A percentile compares a stretch with the other conserved stretches of the same genome.
phyloP scores from a whole-genome alignment of 1,284 basidiomycete genomes.

The Sanghuangporus weigelae region DNA sequence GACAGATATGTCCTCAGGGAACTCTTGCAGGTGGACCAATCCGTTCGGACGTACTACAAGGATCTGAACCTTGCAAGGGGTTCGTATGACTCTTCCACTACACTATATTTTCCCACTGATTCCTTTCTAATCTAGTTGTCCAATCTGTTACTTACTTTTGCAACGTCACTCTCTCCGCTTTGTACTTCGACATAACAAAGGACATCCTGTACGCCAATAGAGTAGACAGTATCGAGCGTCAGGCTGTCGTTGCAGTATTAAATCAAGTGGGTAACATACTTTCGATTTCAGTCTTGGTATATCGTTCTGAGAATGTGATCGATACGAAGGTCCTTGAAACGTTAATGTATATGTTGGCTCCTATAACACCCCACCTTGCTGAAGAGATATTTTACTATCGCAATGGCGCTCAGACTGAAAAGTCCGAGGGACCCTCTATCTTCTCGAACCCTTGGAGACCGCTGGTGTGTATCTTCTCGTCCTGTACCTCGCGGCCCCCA shows the following conservation, averaged over 20 bases:
- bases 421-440: constrained; percentile 37
- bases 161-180: constrained; percentile 66
- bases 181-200: constrained; percentile 93
- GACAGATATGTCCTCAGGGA: constrained; percentile 88
- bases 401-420: constrained; percentile 27
- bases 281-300: too few relatives aligned
- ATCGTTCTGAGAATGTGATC: too few relatives aligned
- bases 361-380: constrained; percentile 86
- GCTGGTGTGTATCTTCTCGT: constrained; percentile 38
- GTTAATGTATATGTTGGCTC: constrained; percentile 74
- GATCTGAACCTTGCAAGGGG: constrained; percentile 84
- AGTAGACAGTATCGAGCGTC: constrained; percentile 47
- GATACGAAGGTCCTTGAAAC: constrained; percentile 58
- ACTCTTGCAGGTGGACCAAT: constrained; percentile 66
- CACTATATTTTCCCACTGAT: too few relatives aligned
- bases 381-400: constrained; percentile 77
- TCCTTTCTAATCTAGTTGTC: too few relatives aligned
- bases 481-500: not conserved
- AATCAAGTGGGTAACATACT: constrained; percentile 48
- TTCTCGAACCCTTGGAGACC: constrained; percentile 61
- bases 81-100: constrained; percentile 31
- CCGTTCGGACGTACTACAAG: constrained; percentile 65
- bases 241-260: constrained; percentile 67
- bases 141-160: constrained; percentile 59
- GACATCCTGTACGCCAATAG: constrained; percentile 84